Evolutionary conservation across 495 filamentous ascomycete species (phyloP).

Genomic region (Neurospora cerealis): DNA sequence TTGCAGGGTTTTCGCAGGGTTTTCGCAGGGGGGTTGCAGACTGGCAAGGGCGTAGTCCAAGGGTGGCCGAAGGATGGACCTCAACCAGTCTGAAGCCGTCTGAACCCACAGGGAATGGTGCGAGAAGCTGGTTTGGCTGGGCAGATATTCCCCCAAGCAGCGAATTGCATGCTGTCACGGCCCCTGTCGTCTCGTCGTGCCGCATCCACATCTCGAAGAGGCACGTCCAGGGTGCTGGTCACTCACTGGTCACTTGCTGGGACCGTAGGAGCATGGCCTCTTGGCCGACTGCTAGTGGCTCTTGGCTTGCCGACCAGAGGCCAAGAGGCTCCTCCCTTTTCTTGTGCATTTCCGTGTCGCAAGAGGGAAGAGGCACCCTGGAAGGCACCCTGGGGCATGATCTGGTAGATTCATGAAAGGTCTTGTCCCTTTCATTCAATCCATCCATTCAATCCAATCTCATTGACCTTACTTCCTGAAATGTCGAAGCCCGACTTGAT

Average conservation of each 20-base stretch:
- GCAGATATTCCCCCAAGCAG: background rate
- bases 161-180: background rate
- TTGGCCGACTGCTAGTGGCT: background rate
- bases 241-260: background rate
- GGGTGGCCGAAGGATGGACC: background rate
- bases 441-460: background rate
- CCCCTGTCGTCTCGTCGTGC: background rate
- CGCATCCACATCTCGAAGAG: background rate
- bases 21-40: background rate
- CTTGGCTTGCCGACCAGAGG: background rate
- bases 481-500: background rate
- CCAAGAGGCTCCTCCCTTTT: background rate
- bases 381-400: background rate
- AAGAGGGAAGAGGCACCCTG: background rate
- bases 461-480: background rate
- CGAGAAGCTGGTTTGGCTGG: background rate
- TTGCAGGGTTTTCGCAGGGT: background rate
- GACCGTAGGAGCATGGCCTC: background rate
- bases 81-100: background rate
- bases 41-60: background rate
- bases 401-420: background rate
- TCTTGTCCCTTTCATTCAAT: background rate
- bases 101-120: background rate
- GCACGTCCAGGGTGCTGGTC: background rate
- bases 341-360: background rate